Base-by-base conservation (phyloP, 805 yeast genomes). In the Metschnikowia shivogae region DNA sequence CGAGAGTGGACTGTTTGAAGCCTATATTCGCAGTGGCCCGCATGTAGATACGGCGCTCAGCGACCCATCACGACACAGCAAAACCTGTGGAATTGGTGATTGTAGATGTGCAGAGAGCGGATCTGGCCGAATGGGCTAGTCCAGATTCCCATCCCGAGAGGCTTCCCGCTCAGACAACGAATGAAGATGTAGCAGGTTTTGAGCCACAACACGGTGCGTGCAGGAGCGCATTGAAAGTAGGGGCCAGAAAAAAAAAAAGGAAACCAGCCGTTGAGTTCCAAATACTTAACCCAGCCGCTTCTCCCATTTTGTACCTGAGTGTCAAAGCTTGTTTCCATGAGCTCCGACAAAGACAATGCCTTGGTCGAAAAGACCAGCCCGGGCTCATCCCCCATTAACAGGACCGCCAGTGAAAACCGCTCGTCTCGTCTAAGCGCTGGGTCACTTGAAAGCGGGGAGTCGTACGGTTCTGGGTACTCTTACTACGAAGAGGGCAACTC, bases 401-500 rank as follows among this genome's bases (percentile, higher is more conserved):
- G 40, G 10, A 14, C n/a, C 20, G 32, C 24, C 12, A 37, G 24
- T 28, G 40, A n/a, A 17, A 19, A 14, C 9, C 37, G 22, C 27
- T 14, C 38, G 6, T 12, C 35, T 32, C 42, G 36, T 7, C n/a
- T 20, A 6, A 39, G 42, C 19, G 8, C 26, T 2, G 42, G 30
- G 9, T 5, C 42, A 11, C 24, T 39, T 14, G 42, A 31, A 17
- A 22, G 22, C 22, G 42, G 22, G 3, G 36, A 39, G 3, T 28
- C 33, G 5, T 39, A 31, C 30, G 6, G 19, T 5, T 7, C 22
- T 12, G n/a, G 13, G n/a, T 45, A 45, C 22, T 17, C 29, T 5
- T 32, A 42, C 19, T 22, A 42, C 26, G 44, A 39, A 11, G 46
- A 53, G 39, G 58, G 56, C 26, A 54, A 49, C 9, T 45, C 49